Base-by-base conservation (phyloP, 108 stramenopile species). In the Cyclotella sp. region DNA sequence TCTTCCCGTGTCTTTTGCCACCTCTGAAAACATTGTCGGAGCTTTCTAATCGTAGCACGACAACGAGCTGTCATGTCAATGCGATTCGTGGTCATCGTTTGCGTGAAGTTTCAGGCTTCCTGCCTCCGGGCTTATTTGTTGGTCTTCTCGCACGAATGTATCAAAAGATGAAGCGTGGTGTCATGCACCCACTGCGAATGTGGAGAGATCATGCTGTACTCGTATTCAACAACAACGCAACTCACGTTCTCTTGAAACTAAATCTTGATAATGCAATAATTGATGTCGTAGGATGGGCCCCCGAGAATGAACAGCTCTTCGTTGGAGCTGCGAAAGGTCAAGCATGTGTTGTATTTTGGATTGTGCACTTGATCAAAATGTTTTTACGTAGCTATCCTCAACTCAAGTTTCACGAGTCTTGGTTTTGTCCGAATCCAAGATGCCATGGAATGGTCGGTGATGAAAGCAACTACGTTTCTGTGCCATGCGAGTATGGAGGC, bases 51-150 rank as follows among this genome's bases (percentile, higher is more conserved):
- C 12, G 9, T 62, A 0, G 15, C 0, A 47, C 21, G 46, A 27
- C 28, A 46, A 26, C 41, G n/a, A 27, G 24, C 59, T 16, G 22
- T 39, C 28, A 14, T 9, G 26, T 18, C 60, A 47, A n/a, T 62
- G 71, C 71, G 29, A 47, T 72, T 24, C 71, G 60, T 34, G 71
- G 71, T 27, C 71, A 72, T 72, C 71, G 71, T 15, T 60, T 72
- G 29, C 60, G 60, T 28, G 71, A 72, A 39, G 21, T 30, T n/a
- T 72, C 71, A 47, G 71, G 71, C 18, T 72, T 72, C 29, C 29
- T 72, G 0, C 71, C 71, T 39, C 71, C 71, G 0, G 71, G 71
- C 18, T 24, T 72, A 4, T 72, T 72, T 72, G 19, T 62, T 9
- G 71, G 71, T 21, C 21, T 72, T 24, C 6, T 72, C 8, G 59